Evolutionary conservation across 1,284 basidiomycete species (phyloP), one percentile per base, ranked within the genome.

Genomic region (Ceratobasidium sp.): DNA sequence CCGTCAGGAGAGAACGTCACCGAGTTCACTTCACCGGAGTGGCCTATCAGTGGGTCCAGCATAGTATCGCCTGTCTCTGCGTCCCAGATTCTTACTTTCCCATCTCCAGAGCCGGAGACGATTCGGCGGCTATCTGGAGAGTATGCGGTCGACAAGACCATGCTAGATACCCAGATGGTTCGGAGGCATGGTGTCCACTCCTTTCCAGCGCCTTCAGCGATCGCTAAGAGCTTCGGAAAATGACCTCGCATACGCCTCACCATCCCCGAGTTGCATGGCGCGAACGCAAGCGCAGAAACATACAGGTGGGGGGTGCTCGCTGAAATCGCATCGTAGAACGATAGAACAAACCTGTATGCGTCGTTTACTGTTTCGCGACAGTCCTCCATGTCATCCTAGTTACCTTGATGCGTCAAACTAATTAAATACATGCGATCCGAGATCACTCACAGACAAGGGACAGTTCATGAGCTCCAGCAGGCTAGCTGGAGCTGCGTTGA

Each of bases 1-100:
- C 79, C 67, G 65, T 79, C 67, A 40, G 64, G 67, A 12, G 78
- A 78, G 56, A 69, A 80, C 7, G 71, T 65, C 2, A 80, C 62
- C 17, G 40, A 69, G 15, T 10, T 6, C 15, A 73, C 68, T 15
- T 3, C 28, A 17, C 15, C 28, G 12, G 28, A 20, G 38, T 48
- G 54, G n/a, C 74, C 57, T 12, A n/a, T 42, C 0, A 65, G 65
- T 1, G 70, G 52, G 23, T 46, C 23, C 1, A 52, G 28, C 4
- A 57, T 10, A 3, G 38, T 12, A 50, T 33, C 17, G 9, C 64
- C 66, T 33, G n/a, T 64, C 38, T 70, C 52, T 9, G 48, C 50
- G 50, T 79, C 66, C 78, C 78, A 79, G 0, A 79, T 28, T 2
- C 66, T 15, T 13, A 71, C 57, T 15, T 13, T 65, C 40, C 50